Base-by-base conservation (phyloP, 495 filamentous ascomycete genomes). In the Pseudevernia furfuracea region DNA sequence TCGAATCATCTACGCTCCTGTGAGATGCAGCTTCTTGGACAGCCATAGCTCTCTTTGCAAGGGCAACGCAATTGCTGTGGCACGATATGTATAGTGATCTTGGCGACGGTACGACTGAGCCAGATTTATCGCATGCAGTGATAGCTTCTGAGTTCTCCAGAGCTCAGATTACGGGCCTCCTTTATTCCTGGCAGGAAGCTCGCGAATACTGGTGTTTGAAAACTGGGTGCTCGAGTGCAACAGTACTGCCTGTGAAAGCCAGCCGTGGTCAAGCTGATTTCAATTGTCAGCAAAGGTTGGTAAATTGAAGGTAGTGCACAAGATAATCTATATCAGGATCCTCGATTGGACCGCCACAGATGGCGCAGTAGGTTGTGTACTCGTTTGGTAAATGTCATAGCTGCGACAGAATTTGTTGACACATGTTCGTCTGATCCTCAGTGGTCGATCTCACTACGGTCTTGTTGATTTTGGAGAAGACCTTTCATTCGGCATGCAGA, bases 311-410 rank as follows among this genome's bases (percentile, higher is more conserved):
- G 37, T 39, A 39, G 10, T 39, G 1, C 12, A 39, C 5, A 7
- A 10, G 12, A 10, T 39, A 4, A 39, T 39, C 37, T 39, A 39
- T 10, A 39, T 39, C 37, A 39, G 37, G 52, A 28, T 56, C 52
- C 52, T 32, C 28, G 52, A 56, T 30, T 28, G 23, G 52, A 56
- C 52, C 52, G 52, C 25, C 52, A 34, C 52, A 56, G 34, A 56
- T 32, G 52, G 52, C 52, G 52, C 52, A 56, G 10, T 56, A 30
- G 28, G 25, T 34, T 56, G 37, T 39, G 10, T 39, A 39, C 37
- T 39, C 37, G 37, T 39, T 39, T 39, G 9, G 12, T 39, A 10
- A 39, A 39, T 10, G 37, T 39, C 53, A 57, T 30, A 36, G 34
- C 34, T 36, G 34, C 34, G 8, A 36, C 34, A n/a, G 34, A 36